phyloP scores from a whole-genome alignment of 2,329 filamentous ascomycete species.

The Xylaria sp. region DNA sequence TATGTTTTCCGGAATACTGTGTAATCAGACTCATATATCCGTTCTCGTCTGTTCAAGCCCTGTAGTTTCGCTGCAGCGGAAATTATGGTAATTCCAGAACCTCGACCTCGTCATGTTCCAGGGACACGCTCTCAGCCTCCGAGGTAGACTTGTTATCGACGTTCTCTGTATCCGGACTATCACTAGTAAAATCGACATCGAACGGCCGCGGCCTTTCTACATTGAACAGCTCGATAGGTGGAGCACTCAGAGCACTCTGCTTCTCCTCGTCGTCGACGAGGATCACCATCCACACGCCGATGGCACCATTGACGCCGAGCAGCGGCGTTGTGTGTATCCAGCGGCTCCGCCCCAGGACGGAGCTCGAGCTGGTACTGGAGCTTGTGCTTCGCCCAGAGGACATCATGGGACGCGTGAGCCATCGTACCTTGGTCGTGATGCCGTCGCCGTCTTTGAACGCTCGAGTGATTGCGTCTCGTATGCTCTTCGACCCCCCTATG shows the following conservation, averaged over 20 bases:
- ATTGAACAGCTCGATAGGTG: constrained; percentile 28
- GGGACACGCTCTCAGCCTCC: neutral
- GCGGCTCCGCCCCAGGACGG: constrained; percentile 68
- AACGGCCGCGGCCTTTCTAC: constrained; percentile 28
- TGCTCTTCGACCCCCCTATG: constrained; percentile 60
- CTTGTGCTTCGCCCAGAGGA: constrained; percentile 3
- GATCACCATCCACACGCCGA: constrained; percentile 83
- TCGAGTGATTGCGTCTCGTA: constrained; percentile 60
- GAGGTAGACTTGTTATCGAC: constrained; percentile 17
- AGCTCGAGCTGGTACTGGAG: constrained; percentile 34
- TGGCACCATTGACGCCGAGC: constrained; percentile 70
- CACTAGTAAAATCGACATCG: constrained; percentile 13
- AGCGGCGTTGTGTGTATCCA: constrained; percentile 85
- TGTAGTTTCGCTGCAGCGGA: neutral
- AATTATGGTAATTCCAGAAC: neutral
- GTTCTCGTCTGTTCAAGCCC: neutral
- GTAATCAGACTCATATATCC: neutral
- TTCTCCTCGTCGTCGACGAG: constrained; percentile 71
- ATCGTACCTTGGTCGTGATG: constrained; percentile 79
- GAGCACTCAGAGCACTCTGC: constrained; percentile 22
- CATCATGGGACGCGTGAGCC: constrained; percentile 59
- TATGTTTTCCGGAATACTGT: neutral
- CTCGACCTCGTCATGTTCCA: constrained; percentile 20
- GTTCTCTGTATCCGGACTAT: constrained; percentile 1
- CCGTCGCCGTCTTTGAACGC: constrained; percentile 75